A percentile compares a stretch with the other conserved stretches of the same genome.
These are phyloP conservation scores for Penicillium salamii DNA, from an alignment of 495 filamentous ascomycete species.

Conservation along the genomic window DNA sequence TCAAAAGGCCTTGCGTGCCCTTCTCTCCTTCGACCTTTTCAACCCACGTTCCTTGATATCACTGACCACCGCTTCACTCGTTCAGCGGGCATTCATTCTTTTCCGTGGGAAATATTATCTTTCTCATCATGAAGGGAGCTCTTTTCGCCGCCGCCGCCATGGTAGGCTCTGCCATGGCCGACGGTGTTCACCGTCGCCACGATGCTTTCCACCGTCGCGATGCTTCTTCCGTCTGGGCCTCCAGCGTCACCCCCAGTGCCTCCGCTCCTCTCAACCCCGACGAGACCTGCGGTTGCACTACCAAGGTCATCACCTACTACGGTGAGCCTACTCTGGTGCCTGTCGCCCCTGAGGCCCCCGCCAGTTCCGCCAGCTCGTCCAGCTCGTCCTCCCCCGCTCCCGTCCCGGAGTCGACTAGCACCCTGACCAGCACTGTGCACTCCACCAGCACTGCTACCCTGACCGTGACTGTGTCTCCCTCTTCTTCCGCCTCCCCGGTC, in stretches of 20 bases:
- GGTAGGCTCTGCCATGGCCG: conserved; percentile 58
- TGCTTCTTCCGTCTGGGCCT: conserved; percentile 7
- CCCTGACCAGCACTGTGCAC: conserved; percentile 33
- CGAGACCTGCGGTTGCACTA: conserved; percentile 65
- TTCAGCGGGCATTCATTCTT: conserved; percentile 91
- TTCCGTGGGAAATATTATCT: conserved; percentile 22
- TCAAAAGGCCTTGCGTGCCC: conserved; percentile 53
- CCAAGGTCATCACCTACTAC: conserved; percentile 59
- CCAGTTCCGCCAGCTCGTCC: neutral
- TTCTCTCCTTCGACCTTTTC: conserved; percentile 36
- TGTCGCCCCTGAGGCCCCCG: conserved; percentile 8
- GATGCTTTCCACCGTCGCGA: conserved; percentile 52
- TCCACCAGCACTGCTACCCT: conserved; percentile 43
- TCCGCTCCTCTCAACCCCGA: conserved; percentile 23
- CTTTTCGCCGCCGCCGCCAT: conserved; percentile 65
- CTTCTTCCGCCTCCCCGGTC: conserved; percentile 28
- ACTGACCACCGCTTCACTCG: conserved; percentile 87
- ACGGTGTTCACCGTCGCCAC: conserved; percentile 59
- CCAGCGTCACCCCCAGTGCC: conserved; percentile 30
- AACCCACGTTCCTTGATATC: conserved; percentile 38
- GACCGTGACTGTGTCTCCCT: conserved; percentile 30
- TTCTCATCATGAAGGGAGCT: conserved; percentile 64
- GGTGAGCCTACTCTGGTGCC: conserved; percentile 54
- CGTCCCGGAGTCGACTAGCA: conserved; percentile 18
- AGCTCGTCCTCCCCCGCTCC: conserved; percentile 5